A percentile compares a stretch with the other conserved stretches of the same genome.
These are phyloP conservation scores for Hypoxylon crocopeplum DNA, from an alignment of 495 filamentous ascomycete genomes.

Conservation along the genomic window DNA sequence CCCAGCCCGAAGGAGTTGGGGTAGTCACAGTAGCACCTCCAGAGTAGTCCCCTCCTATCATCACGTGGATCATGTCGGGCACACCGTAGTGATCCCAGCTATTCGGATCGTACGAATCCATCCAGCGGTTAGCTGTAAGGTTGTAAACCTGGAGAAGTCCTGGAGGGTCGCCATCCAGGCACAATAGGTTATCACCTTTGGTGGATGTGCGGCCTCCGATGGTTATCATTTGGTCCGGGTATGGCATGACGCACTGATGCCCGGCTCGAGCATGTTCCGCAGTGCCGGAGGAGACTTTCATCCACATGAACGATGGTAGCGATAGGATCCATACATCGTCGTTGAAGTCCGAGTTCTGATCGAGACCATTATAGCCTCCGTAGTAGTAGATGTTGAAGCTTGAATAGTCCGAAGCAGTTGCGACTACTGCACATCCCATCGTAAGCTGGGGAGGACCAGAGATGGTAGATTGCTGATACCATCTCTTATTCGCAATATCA, in stretches of 20 bases:
- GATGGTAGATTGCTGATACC: conserved; percentile 68
- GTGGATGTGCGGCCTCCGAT: conserved; percentile 61
- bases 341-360: conserved; percentile 44
- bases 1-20: conserved; percentile 58
- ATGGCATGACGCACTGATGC: conserved; percentile 71
- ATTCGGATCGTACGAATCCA: conserved; percentile 65
- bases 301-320: conserved; percentile 80
- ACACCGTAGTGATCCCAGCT: conserved; percentile 66
- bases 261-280: conserved; percentile 59
- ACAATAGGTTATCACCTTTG: conserved; percentile 37
- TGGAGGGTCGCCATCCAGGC: conserved; percentile 55
- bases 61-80: conserved; percentile 59
- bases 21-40: conserved; percentile 66
- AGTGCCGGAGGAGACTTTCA: conserved; percentile 59
- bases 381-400: conserved; percentile 80
- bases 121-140: conserved; percentile 63
- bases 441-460: conserved; percentile 62
- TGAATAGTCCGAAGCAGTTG: conserved; percentile 63
- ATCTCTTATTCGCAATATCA: conserved; percentile 63
- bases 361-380: conserved; percentile 67
- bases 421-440: conserved; percentile 71
- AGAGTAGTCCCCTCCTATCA: conserved; percentile 66
- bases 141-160: conserved; percentile 67
- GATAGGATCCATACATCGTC: conserved; percentile 80
- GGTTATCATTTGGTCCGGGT: conserved; percentile 76